Evolutionary conservation across 768 basidiomycete genomes (phyloP), one percentile per base, ranked within the genome.

Genomic region (Macrolepiota fuliginosa): DNA sequence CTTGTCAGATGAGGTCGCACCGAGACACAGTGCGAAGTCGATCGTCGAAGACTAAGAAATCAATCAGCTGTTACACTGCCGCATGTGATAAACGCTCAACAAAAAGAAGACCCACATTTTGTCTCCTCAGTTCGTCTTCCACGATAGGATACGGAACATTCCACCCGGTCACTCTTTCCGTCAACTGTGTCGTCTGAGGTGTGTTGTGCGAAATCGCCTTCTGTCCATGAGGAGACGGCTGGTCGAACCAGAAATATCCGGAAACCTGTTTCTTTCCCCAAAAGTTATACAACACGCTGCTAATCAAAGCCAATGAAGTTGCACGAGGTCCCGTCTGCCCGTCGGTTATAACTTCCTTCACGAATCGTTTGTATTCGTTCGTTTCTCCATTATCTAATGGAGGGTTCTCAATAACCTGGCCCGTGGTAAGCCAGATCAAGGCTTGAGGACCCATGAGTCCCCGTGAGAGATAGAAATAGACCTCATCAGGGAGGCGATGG

Each of bases 331-430:
- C 91, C 13, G 94, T 97, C 71, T 90, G 88, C 5, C 94, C 93
- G 67, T 98, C 96, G 0, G 96, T 98, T 59, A 98, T 90, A 36
- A 94, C 91, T 74, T 98, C 96, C 78, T 95, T 96, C 65, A 98
- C 84, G 72, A 96, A 99, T 22, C 95, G 86, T 67, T 87, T 89
- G 72, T 97, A 98, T 72, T 99, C 96, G 1, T 85, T 93, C 42
- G 92, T 94, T 74, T 98, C 96, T 2, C 96, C 96, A 69, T 95
- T 96, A 71, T 96, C 94, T 54, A 98, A 79, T 37, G 97, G 96
- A 3, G 91, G 88, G 59, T 87, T 87, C 70, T 98, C 92, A 52
- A 90, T 77, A 63, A 96, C 85, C 72, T 89, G 87, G 15, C 94
- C 94, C 25, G 83, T 87, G 15, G 93, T 94, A 62, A 99, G 85